These are phyloP conservation scores for Arthrobotrys sphaeroides DNA, from an alignment of 2,329 filamentous ascomycete genomes.

Conservation along the genomic window DNA sequence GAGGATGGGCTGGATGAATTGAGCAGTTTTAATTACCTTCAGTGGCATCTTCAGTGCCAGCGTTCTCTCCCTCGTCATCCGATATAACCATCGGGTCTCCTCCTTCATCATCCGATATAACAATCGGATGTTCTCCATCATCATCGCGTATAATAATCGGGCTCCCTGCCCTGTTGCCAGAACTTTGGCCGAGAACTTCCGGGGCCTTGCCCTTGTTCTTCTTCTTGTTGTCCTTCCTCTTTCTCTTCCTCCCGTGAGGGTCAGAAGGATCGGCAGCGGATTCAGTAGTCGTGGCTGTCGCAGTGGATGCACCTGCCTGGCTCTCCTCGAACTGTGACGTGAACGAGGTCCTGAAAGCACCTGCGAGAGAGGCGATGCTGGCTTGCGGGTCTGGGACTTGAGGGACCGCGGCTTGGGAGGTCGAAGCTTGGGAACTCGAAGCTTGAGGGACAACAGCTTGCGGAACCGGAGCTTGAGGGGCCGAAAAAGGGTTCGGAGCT, in stretches of 20 bases:
- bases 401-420: too few species aligned
- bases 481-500: not conserved
- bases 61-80: slow-evolving; percentile 3
- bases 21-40: not conserved
- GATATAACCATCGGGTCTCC: not conserved
- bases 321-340: not conserved
- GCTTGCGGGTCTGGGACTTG: not conserved
- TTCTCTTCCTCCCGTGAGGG: too few species aligned
- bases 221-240: not conserved
- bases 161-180: slow-evolving; percentile 30
- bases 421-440: too few species aligned
- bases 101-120: not conserved
- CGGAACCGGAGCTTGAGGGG: too few species aligned
- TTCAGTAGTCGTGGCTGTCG: not conserved
- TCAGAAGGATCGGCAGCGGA: not conserved
- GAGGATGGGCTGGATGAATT: not conserved
- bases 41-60: not conserved
- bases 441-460: too few species aligned
- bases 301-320: not conserved
- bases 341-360: not conserved
- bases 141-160: not conserved
- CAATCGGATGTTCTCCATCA: not conserved
- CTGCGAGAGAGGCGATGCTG: not conserved
- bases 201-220: not conserved
- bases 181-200: not conserved